A percentile compares a stretch with the other conserved stretches of the same genome.
Conservation (phyloP, 1,284 basidiomycete genomes). For the Ceratobasidium theobromae region DNA sequence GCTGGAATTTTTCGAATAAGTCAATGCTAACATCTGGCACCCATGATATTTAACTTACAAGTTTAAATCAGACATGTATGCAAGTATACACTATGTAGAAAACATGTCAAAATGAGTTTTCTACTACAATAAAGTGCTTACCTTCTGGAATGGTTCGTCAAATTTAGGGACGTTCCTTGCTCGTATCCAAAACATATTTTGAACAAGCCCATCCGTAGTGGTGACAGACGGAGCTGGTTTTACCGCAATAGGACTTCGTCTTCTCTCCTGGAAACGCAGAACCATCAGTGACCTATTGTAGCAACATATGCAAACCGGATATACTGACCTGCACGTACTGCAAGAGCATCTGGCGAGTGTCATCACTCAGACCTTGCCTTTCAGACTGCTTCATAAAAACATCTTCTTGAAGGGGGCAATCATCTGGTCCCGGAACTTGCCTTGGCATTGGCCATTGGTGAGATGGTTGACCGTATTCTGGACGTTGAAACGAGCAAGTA, state of each 20-base stretch:
- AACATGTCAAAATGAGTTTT: background rate
- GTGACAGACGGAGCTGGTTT: slow-evolving; percentile 49
- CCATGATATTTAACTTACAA: slow-evolving; percentile 59
- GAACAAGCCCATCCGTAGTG: slow-evolving; percentile 38
- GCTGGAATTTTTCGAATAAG: slow-evolving; percentile 46
- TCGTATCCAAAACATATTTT: slow-evolving; percentile 76
- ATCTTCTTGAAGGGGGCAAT: slow-evolving; percentile 62
- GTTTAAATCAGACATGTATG: slow-evolving; percentile 81
- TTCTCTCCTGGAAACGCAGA: slow-evolving; percentile 55
- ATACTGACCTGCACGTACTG: slow-evolving; percentile 52
- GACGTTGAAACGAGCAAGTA: slow-evolving; percentile 82
- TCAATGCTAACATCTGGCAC: background rate
- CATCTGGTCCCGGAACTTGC: slow-evolving; percentile 58
- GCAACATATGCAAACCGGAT: background rate
- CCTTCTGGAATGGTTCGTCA: slow-evolving; percentile 77
- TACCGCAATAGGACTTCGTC: slow-evolving; percentile 67
- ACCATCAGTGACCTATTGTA: slow-evolving; percentile 1
- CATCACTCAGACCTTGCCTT: slow-evolving; percentile 43
- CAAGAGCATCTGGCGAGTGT: slow-evolving; percentile 43
- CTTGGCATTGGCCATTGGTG: slow-evolving; percentile 66
- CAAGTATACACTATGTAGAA: slow-evolving; percentile 71
- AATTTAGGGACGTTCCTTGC: slow-evolving; percentile 65
- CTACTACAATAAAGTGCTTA: slow-evolving; percentile 42
- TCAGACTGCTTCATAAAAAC: slow-evolving; percentile 48
- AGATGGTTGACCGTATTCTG: slow-evolving; percentile 71